Base-by-base conservation (phyloP, 2,329 filamentous ascomycete genomes). In the Berkeleyomyces rouxiae region DNA sequence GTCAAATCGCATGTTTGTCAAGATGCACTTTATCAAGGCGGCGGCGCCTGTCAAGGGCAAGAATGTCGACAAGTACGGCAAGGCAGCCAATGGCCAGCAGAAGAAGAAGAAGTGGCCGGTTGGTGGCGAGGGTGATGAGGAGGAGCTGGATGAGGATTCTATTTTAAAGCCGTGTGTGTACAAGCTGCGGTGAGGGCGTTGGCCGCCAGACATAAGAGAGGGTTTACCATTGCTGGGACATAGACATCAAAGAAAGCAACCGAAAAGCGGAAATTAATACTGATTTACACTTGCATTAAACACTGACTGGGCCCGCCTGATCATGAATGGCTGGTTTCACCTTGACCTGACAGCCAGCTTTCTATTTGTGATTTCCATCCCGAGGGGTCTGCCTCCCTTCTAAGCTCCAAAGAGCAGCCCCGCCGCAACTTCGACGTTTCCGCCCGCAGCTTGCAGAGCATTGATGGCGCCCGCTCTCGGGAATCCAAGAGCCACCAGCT, bases 1-100 rank as follows among this genome's bases (percentile, higher is more conserved):
- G 69, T 82, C 81, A 63, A 99, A 99, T 75, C 95, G 87, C 76
- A 99, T 99, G 93, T 99, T 99, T 76, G 92, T 97, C 68, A 89
- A 87, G 75, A 92, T 99, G 90, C 84, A 87, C 68, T 99, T 99
- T 73, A 78, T 91, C 69, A 99, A 97, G 76, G 83, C 81, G n/a
- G 83, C 83, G 23, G 76, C 83, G 53, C 87, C 91, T 0, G 79
- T 79, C 1, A 86, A 84, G 71, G 90, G 90, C 33, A 95, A 95
- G 76, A 83, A 86, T 67, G 82, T 78, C 11, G 78, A 74, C 61
- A 70, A 73, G 11, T 66, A 82, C 68, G 86, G 84, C 16, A 83
- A 85, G 73, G 79, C 44, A 16, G 69, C 70, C 46, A 71, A 85
- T 72, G 79, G 70, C 49, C 77, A 72, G 69, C 77, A 76, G 67